Percentiles rank a stretch among this genome's conserved stretches.
phyloP scores from a whole-genome alignment of 768 basidiomycete genomes.

The Hygrophoropsis aurantiaca region DNA sequence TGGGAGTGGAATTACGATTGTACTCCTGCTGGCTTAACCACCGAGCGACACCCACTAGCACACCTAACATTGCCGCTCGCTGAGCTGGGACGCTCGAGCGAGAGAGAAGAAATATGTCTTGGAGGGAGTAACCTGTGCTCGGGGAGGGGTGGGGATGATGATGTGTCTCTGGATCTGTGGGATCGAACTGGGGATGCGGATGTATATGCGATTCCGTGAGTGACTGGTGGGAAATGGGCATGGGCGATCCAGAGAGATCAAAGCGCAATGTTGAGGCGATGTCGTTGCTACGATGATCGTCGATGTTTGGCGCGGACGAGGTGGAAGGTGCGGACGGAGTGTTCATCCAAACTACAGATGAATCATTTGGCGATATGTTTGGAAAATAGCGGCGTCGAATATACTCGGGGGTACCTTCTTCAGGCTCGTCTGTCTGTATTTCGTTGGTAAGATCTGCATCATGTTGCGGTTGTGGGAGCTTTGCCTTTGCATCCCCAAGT shows the following conservation, averaged over 20 bases:
- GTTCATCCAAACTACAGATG: slow-evolving; percentile 83
- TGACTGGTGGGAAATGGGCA: slow-evolving; percentile 53
- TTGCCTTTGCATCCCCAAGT: slow-evolving; percentile 43
- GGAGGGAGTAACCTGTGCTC: slow-evolving; percentile 80
- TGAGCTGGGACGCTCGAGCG: slow-evolving; percentile 84
- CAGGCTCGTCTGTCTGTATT: slow-evolving; percentile 32
- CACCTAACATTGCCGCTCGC: slow-evolving; percentile 75
- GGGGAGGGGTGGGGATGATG: slow-evolving; percentile 68
- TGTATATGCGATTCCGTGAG: slow-evolving; percentile 82
- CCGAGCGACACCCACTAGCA: slow-evolving; percentile 60
- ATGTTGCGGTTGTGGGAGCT: no score
- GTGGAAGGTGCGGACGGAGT: slow-evolving; percentile 26
- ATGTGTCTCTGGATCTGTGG: no score
- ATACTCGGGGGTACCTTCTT: slow-evolving; percentile 78
- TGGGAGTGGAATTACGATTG: not conserved
- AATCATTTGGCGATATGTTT: slow-evolving; percentile 60
- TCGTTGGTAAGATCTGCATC: no score
- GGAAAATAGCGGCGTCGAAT: slow-evolving; percentile 87
- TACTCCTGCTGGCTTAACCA: slow-evolving; percentile 21
- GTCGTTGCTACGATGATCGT: slow-evolving; percentile 10
- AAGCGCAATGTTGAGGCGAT: slow-evolving; percentile 53
- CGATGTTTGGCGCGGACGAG: slow-evolving; percentile 10
- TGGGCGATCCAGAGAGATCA: slow-evolving; percentile 70
- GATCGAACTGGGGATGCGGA: slow-evolving; percentile 46
- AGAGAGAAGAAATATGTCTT: slow-evolving; percentile 78